A percentile compares a stretch with the other conserved stretches of the same genome.
Conservation (phyloP, 352 stramenopile genomes). For the Globisporangium nagaii region DNA sequence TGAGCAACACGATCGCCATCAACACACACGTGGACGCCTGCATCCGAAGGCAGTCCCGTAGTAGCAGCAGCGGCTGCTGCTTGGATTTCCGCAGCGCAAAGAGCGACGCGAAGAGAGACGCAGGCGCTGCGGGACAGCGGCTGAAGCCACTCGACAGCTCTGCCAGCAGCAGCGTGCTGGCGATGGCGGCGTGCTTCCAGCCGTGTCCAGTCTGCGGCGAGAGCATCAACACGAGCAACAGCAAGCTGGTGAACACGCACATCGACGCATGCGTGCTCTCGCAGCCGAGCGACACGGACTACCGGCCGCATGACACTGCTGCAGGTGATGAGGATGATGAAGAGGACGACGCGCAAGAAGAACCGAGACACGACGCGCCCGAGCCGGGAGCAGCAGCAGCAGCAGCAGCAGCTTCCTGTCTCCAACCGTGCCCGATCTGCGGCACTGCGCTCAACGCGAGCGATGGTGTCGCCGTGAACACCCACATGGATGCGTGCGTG, state of each 20-base stretch:
- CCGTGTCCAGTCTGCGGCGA: constrained; percentile 59
- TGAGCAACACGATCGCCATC: constrained; percentile 42
- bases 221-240: constrained; percentile 36
- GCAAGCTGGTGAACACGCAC: constrained; percentile 50
- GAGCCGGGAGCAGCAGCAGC: neutral
- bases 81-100: neutral
- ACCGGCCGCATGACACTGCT: neutral
- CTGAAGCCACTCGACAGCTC: neutral
- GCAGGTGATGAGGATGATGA: too few species aligned
- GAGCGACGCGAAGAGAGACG: neutral
- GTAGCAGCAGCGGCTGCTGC: neutral
- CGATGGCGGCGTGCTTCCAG: constrained; percentile 3
- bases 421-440: constrained; percentile 21
- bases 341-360: too few species aligned
- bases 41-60: constrained; percentile 8
- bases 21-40: constrained; percentile 64
- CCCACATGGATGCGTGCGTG: constrained; percentile 20
- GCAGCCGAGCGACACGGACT: neutral
- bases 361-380: too few species aligned
- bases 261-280: constrained; percentile 43
- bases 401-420: neutral
- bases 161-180: neutral
- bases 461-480: constrained; percentile 14
- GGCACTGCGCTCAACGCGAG: constrained; percentile 10
- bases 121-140: neutral